A percentile compares a stretch with the other conserved stretches of the same genome.
Conservation (phyloP, 1,139 yeast genomes). For the Taphrina betulina region DNA sequence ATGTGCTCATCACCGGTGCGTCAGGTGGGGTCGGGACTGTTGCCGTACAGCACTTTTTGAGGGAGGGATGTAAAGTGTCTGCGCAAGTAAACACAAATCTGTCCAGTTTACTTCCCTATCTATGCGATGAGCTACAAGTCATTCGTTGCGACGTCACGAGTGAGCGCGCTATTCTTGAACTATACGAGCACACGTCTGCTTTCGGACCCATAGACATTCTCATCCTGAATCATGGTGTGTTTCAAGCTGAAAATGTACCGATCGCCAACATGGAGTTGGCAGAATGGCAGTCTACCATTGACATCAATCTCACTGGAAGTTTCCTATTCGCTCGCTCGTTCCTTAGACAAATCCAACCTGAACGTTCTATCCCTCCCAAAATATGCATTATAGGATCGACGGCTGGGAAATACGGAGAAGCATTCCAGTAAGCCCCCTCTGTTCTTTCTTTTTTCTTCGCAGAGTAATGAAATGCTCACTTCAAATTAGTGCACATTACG, state of each 20-base stretch:
- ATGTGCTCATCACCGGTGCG: slow-evolving; percentile 26
- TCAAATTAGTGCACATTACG: slow-evolving; percentile 27
- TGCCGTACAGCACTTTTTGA: slow-evolving; percentile 13
- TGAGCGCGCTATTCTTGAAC: slow-evolving; percentile 10
- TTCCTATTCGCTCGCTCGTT: slow-evolving; percentile 27
- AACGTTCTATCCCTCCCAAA: slow-evolving; percentile 1
- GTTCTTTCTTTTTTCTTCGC: too few relatives aligned
- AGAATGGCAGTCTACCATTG: slow-evolving; percentile 19
- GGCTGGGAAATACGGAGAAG: slow-evolving; percentile 31
- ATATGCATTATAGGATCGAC: slow-evolving; percentile 26
- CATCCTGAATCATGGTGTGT: slow-evolving; percentile 26
- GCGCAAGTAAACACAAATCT: slow-evolving; percentile 26
- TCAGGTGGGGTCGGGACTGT: slow-evolving; percentile 28
- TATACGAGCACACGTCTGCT: background rate
- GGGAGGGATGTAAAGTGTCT: slow-evolving; percentile 16
- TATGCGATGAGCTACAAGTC: slow-evolving; percentile 18
- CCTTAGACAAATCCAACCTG: slow-evolving; percentile 11
- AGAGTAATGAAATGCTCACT: too few relatives aligned
- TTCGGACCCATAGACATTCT: slow-evolving; percentile 15
- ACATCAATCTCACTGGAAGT: slow-evolving; percentile 29
- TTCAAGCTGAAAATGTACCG: slow-evolving; percentile 3
- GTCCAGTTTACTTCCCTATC: slow-evolving; percentile 10
- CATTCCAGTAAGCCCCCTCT: too few relatives aligned
- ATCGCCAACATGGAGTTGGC: slow-evolving; percentile 17
- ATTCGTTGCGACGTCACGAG: slow-evolving; percentile 13